Base-by-base conservation (phyloP, 2,329 filamentous ascomycete genomes). In the Penicillium sp. region DNA sequence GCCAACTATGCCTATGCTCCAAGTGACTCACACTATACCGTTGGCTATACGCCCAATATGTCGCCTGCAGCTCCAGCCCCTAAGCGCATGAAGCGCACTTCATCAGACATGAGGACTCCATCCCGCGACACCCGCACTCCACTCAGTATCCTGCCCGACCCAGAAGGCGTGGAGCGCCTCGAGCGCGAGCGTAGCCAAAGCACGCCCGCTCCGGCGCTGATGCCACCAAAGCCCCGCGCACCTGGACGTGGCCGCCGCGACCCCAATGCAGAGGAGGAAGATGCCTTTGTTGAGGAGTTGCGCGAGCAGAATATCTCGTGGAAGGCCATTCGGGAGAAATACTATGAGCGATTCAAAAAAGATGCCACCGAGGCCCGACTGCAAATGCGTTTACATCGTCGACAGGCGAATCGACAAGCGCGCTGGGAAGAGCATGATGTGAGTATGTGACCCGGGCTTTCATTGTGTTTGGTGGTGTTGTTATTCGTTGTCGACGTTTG, bases 361-460 rank as follows among this genome's bases (percentile, higher is more conserved):
- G 73, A 77, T 61, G 73, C 71, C 6, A 69, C 73, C 22, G 72
- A 77, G 59, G 75, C 77, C 5, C 69, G 75, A 35, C 66, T 79
- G 58, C 77, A 79, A 64, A 79, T 79, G 77, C 73, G 77, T 35
- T 69, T 77, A 59, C 63, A 70, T 37, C 75, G 77, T 40, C 64
- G 75, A 44, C 71, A 73, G 46, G 73, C 75, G 54, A 69, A 74
- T 54, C 69, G 73, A 27, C 62, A 68, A 47, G 65, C 69, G 7
- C 70, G 69, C 41, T 78, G 77, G 76, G 74, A 76, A 56, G 73
- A 77, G 59, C 68, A 73, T 56, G 75, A 79, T 77, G 75, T 78
- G 75, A 77, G 76, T 78, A 77, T 67, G 77, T 77, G 69, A 63
- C 50, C 62, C 66, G 18, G 46, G 31, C 18, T 49, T 51, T 39